Conservation (phyloP, 2,329 filamentous ascomycete genomes). For the Raffaelea albimanens region DNA sequence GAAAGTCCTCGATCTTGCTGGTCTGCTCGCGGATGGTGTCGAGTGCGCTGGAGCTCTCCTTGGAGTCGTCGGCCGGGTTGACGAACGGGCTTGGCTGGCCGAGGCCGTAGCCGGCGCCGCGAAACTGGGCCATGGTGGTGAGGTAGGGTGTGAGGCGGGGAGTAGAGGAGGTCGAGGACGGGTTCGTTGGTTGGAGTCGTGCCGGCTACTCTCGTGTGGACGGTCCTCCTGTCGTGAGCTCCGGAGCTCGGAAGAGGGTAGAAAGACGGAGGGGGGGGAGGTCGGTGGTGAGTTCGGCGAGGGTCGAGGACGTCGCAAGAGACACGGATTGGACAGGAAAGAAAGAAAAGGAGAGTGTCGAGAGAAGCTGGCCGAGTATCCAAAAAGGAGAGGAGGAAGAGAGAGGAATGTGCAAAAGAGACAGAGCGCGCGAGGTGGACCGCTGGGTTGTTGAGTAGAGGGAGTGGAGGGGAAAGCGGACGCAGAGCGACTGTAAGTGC, state of each 20-base stretch:
- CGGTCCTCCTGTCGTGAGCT: background rate
- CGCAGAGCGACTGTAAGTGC: too few relatives aligned
- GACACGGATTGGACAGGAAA: background rate
- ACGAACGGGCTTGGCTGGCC: conserved; percentile 65
- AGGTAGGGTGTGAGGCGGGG: conserved; percentile 1
- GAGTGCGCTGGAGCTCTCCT: conserved; percentile 64
- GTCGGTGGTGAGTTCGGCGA: too few relatives aligned
- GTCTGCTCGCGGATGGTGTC: conserved; percentile 90
- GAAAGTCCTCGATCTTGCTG: conserved; percentile 92
- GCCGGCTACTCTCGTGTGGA: too few relatives aligned
- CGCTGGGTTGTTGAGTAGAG: too few relatives aligned
- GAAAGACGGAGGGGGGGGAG: background rate
- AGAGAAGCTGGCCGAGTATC: background rate
- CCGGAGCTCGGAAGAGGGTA: background rate
- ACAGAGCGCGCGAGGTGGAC: background rate
- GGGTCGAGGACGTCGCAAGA: too few relatives aligned
- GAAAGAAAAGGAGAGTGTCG: background rate
- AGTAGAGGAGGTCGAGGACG: background rate
- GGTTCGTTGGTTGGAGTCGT: background rate
- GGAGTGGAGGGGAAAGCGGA: too few relatives aligned
- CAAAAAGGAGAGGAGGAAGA: background rate
- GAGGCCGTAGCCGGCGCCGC: conserved; percentile 76
- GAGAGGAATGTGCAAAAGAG: background rate
- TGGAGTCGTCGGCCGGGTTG: conserved; percentile 40
- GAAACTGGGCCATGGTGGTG: conserved; percentile 30